Evolutionary conservation across 306 rosid species (phyloP).

Genomic region (Myrica gale): DNA sequence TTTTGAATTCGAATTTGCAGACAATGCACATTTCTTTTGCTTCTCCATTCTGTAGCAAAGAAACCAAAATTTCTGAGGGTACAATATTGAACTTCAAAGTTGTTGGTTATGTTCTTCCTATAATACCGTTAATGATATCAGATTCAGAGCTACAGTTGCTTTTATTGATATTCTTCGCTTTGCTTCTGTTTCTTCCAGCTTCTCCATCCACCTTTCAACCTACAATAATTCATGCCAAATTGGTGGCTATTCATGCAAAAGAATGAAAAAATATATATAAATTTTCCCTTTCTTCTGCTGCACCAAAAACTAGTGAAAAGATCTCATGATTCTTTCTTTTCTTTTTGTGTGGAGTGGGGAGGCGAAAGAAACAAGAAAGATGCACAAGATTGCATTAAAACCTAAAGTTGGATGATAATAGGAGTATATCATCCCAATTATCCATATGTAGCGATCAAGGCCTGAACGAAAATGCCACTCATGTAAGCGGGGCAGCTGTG

Average conservation of each 20-base stretch:
- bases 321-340: too few species aligned
- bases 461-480: conserved; percentile 98
- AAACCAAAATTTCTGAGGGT: too few species aligned
- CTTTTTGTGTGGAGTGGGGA: too few species aligned
- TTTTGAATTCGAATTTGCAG: too few species aligned
- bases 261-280: conserved; percentile 10
- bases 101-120: too few species aligned
- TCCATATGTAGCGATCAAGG: conserved; percentile 97
- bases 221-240: conserved; percentile 34
- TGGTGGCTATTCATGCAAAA: conserved; percentile 18
- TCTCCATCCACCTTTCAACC: conserved; percentile 97
- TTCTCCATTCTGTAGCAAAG: too few species aligned
- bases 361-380: too few species aligned
- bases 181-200: conserved; percentile 82
- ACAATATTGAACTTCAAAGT: too few species aligned
- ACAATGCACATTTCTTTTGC: too few species aligned
- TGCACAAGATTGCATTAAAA: too few species aligned
- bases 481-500: conserved; percentile 60
- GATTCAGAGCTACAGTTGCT: conserved; percentile 57
- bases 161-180: conserved; percentile 77
- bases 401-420: conserved; percentile 92
- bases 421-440: conserved; percentile 93
- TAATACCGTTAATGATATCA: conserved; percentile 55
- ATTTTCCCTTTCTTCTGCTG: too few species aligned
- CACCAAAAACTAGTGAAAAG: too few species aligned